A percentile compares a stretch with the other conserved stretches of the same genome.
Conservation (phyloP, 805 yeast genomes). For the Candida nitratophila region DNA sequence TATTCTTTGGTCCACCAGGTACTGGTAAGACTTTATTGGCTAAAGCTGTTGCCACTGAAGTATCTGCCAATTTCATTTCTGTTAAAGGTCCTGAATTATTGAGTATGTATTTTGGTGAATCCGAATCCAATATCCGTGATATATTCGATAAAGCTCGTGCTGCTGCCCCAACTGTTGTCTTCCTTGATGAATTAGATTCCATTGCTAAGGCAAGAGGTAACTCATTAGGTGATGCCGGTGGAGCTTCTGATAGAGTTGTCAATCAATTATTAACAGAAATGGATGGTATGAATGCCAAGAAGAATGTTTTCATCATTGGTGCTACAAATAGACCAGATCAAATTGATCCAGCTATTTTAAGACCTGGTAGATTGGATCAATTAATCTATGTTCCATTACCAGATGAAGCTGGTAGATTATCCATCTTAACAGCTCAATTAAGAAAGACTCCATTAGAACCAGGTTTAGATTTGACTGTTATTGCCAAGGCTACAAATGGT, state of each 20-base stretch:
- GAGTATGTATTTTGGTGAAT: slow-evolving; percentile 99
- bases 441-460: slow-evolving; percentile 99
- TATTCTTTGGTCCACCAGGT: slow-evolving; percentile 99
- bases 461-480: slow-evolving; percentile 79
- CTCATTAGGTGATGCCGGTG: slow-evolving; percentile 87
- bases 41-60: slow-evolving; percentile 99
- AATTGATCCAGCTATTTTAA: slow-evolving; percentile 95
- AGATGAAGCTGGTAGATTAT: slow-evolving; percentile 88
- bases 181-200: slow-evolving; percentile 96
- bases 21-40: slow-evolving; percentile 98
- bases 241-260: slow-evolving; percentile 94
- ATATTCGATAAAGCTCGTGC: slow-evolving; percentile 98
- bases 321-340: slow-evolving; percentile 99
- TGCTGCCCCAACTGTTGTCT: slow-evolving; percentile 98
- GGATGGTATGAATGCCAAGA: slow-evolving; percentile 99
- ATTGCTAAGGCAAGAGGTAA: slow-evolving; percentile 97
- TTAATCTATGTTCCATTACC: slow-evolving; percentile 98
- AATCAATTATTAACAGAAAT: slow-evolving; percentile 94
- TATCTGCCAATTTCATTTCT: slow-evolving; percentile 94
- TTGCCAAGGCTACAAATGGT: slow-evolving; percentile 93
- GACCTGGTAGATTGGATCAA: slow-evolving; percentile 99
- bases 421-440: slow-evolving; percentile 90
- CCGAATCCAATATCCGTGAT: slow-evolving; percentile 95
- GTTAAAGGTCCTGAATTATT: slow-evolving; percentile 96
- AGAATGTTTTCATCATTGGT: slow-evolving; percentile 97